Evolutionary conservation across 805 yeast species (phyloP).

Genomic region (Wickerhamomyces rabaulensis): DNA sequence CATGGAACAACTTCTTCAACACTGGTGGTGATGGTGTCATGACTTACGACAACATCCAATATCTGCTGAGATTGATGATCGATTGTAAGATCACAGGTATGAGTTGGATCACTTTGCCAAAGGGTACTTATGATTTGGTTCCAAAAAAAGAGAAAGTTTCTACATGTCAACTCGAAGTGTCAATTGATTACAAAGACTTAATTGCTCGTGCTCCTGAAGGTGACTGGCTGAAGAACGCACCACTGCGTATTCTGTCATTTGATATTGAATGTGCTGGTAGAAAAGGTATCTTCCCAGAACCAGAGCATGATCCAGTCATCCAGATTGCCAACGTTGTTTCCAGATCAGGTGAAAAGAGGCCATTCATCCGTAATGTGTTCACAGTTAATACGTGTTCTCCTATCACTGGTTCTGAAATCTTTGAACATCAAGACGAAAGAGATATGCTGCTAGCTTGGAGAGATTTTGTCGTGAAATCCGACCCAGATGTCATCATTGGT

Average conservation of each 20-base stretch:
- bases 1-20: conserved; percentile 59
- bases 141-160: conserved; percentile 44
- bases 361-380: conserved; percentile 91
- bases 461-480: conserved; percentile 76
- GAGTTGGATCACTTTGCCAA: conserved; percentile 95
- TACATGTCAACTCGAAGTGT: conserved; percentile 81
- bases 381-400: conserved; percentile 89
- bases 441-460: conserved; percentile 86
- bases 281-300: conserved; percentile 93
- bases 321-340: conserved; percentile 96
- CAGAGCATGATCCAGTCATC: conserved; percentile 88
- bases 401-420: conserved; percentile 89
- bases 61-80: conserved; percentile 79
- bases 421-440: conserved; percentile 65
- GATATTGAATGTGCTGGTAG: conserved; percentile 99
- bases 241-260: conserved; percentile 85
- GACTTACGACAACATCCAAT: conserved; percentile 88
- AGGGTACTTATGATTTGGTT: conserved; percentile 54
- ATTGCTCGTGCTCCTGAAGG: conserved; percentile 87
- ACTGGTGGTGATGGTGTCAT: conserved; percentile 46
- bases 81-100: conserved; percentile 92
- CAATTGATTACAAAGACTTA: conserved; percentile 61
- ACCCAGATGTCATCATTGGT: conserved; percentile 96
- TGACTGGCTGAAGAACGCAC: conserved; percentile 90
- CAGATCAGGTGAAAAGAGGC: conserved; percentile 74